These are phyloP conservation scores for Kwoniella dejecticola DNA, from an alignment of 768 basidiomycete species.

Conservation along the genomic window DNA sequence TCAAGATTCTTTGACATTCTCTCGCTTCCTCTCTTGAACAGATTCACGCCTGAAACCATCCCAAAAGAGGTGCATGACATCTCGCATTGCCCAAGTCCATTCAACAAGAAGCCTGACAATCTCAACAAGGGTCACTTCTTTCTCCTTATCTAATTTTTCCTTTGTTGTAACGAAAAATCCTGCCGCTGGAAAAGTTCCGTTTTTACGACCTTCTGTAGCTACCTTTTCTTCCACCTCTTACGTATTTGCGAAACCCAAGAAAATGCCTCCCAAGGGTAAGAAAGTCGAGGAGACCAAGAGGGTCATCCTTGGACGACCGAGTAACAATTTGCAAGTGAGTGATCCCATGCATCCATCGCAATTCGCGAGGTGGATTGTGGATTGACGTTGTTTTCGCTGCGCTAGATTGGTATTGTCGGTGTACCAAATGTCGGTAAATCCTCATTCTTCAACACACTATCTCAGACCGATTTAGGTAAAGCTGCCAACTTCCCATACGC, in stretches of 20 bases:
- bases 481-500: conserved; percentile 95
- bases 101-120: conserved; percentile 5
- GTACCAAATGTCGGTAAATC: conserved; percentile 69
- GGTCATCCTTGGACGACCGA: conserved; percentile 79
- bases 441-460: conserved; percentile 97
- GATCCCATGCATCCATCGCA: neutral
- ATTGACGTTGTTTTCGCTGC: neutral
- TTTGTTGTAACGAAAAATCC: conserved; percentile 1
- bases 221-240: conserved; percentile 18
- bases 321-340: conserved; percentile 75
- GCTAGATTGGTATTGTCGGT: conserved; percentile 95
- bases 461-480: conserved; percentile 78
- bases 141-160: neutral
- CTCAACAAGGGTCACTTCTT: conserved; percentile 4
- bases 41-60: neutral
- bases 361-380: neutral
- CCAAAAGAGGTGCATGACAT: conserved; percentile 26
- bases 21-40: conserved; percentile 6
- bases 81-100: conserved; percentile 10
- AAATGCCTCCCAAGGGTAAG: conserved; percentile 86
- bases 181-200: neutral
- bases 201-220: neutral
- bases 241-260: conserved; percentile 49
- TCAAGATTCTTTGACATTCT: conserved; percentile 3
- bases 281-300: conserved; percentile 76